A percentile compares a stretch with the other conserved stretches of the same genome.
Evolutionary conservation across 73 alveolate genomes (phyloP).

Genomic region (Paramecium octaurelia): DNA sequence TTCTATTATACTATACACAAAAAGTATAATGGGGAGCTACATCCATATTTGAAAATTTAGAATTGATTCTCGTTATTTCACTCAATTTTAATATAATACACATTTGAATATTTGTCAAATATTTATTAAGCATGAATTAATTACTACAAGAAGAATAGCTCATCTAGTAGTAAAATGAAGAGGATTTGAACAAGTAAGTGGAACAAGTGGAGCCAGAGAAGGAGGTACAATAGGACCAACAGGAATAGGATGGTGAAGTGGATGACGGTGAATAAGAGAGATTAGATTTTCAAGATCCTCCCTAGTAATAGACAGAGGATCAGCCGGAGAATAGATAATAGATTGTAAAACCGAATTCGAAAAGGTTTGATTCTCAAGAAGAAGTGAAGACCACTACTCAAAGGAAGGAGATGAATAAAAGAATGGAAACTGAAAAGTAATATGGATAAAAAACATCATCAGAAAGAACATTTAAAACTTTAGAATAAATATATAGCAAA

Average conservation of each 20-base stretch:
- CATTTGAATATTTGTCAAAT: neutral
- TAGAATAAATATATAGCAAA: neutral
- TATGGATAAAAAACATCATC: neutral
- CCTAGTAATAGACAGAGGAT: neutral
- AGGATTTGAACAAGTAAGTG: neutral
- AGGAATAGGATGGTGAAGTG: neutral
- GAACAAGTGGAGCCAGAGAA: neutral
- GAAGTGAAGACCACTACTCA: neutral
- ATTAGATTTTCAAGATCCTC: neutral
- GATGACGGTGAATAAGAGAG: neutral
- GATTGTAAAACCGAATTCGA: neutral
- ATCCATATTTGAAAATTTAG: conserved; percentile 2
- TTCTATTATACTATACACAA: neutral
- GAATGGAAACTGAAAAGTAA: neutral
- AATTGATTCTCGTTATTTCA: neutral
- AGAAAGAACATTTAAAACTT: neutral
- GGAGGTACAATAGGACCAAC: neutral
- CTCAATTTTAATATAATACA: neutral
- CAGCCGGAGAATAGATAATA: neutral
- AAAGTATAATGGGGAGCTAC: conserved; percentile 20
- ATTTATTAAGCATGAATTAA: neutral
- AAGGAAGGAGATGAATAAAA: neutral
- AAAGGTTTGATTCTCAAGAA: neutral
- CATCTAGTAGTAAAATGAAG: neutral
- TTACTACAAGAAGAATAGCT: neutral